phyloP scores from a whole-genome alignment of 2,329 filamentous ascomycete species.

The Hypoxylon sp. region DNA sequence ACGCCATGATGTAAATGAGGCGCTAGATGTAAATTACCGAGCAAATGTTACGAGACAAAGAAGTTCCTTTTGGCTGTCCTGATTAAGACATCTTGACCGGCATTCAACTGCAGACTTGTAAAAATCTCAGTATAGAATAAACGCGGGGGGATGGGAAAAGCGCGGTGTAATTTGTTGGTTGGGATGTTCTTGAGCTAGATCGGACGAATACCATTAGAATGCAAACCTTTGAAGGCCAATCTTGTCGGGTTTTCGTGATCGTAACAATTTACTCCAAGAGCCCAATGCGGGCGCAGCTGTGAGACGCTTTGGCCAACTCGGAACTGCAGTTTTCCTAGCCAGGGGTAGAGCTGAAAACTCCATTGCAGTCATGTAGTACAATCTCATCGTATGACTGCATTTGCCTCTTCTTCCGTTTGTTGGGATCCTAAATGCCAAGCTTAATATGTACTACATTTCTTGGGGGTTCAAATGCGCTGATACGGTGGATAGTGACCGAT shows the following conservation, averaged over 20 bases:
- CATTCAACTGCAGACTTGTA: slow-evolving; percentile 11
- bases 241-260: neutral
- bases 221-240: neutral
- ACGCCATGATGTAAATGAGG: slow-evolving; percentile 53
- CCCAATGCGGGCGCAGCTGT: neutral
- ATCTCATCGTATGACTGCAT: neutral
- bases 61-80: slow-evolving; percentile 6
- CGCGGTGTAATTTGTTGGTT: neutral
- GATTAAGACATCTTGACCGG: neutral
- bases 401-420: neutral
- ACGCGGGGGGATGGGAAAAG: neutral
- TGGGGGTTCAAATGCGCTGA: neutral
- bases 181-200: slow-evolving; percentile 5
- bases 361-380: neutral
- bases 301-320: neutral
- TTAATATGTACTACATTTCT: neutral
- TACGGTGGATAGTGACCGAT: neutral
- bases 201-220: slow-evolving; percentile 1
- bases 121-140: slow-evolving; percentile 4
- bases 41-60: slow-evolving; percentile 3
- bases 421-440: neutral
- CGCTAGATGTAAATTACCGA: neutral
- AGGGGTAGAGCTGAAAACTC: neutral
- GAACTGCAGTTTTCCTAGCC: neutral
- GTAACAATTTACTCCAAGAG: neutral